Evolutionary conservation across 768 basidiomycete species (phyloP), one percentile per base, ranked within the genome.

Genomic region (Hirschioporus abietinus): DNA sequence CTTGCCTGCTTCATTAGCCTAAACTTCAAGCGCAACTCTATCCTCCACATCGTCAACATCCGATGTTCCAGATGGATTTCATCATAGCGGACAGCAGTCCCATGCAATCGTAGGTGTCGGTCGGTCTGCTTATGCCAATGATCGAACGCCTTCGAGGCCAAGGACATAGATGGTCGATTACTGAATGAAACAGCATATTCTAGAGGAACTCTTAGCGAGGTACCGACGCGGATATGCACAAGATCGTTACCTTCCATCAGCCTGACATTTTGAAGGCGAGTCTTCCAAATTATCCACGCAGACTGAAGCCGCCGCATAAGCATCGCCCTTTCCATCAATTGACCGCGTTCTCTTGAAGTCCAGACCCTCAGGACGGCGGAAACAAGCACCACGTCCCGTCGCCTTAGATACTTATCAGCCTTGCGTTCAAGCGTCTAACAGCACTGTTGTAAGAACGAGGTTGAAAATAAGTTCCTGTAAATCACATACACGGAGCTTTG

Each of bases 331-430:
- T 84, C 84, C 12, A 91, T 78, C 30, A 87, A 78, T 63, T 75
- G 78, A 34, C 87, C 88, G 9, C 87, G 83, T 70, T 89, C 88
- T 52, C 83, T 84, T 24, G 90, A 87, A 70, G 83, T 88, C 89
- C 90, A 89, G 3, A 90, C 83, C 61, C 86, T 80, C 70, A 81
- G 75, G 60, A 88, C 77, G 30, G 86, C 89, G 60, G 83, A 82
- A 34, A 90, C 67, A 24, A 90, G 79, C 17, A 87, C 77, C 64
- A 79, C 79, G 65, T 91, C 85, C 71, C 86, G 87, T 59, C 86
- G 80, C 60, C 78, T 77, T 15, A 85, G 65, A 71, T 88, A 83
- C 66, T 85, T 89, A 66, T 78, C 75, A 12, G 86, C 90, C 30
- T 84, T 84, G 65, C 72, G 79, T 71, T 88, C 84, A 74, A 87